Percentiles rank a stretch among this genome's conserved stretches.
Evolutionary conservation across 2,329 filamentous ascomycete genomes (phyloP).

Genomic region (Colletotrichum musicola): DNA sequence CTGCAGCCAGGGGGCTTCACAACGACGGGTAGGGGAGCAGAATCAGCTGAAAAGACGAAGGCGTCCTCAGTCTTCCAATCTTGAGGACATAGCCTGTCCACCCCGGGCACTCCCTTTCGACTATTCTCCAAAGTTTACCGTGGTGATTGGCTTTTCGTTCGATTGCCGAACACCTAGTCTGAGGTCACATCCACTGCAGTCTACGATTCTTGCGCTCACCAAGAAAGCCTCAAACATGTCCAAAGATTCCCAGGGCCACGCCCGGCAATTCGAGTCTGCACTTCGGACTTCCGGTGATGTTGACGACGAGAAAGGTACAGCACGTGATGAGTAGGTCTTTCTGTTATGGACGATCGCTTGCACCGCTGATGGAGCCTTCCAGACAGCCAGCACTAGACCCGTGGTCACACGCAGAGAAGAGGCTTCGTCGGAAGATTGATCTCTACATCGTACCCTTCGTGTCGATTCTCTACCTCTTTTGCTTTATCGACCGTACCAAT

Average conservation of each 20-base stretch:
- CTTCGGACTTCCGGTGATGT: not conserved
- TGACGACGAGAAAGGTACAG: not conserved
- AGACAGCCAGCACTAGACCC: not conserved
- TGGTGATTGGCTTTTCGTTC: no score
- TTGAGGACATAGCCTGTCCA: no score
- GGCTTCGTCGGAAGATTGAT: slow-evolving; percentile 57
- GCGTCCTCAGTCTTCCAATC: no score
- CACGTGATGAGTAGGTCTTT: not conserved
- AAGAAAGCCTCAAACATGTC: not conserved
- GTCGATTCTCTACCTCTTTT: slow-evolving; percentile 56
- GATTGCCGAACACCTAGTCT: no score
- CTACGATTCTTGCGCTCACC: not conserved
- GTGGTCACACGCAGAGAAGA: not conserved
- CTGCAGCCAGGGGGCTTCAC: not conserved
- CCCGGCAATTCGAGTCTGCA: not conserved
- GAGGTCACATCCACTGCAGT: no score
- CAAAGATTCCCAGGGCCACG: not conserved
- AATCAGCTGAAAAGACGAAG: no score
- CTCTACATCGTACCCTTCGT: slow-evolving; percentile 55
- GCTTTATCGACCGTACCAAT: slow-evolving; percentile 59
- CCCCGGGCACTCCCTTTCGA: no score
- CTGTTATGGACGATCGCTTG: not conserved
- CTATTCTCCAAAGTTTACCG: no score
- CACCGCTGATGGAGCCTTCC: not conserved
- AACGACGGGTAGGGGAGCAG: not conserved